phyloP scores from a whole-genome alignment of 2,329 filamentous ascomycete genomes.

The Elsinoe perseae region DNA sequence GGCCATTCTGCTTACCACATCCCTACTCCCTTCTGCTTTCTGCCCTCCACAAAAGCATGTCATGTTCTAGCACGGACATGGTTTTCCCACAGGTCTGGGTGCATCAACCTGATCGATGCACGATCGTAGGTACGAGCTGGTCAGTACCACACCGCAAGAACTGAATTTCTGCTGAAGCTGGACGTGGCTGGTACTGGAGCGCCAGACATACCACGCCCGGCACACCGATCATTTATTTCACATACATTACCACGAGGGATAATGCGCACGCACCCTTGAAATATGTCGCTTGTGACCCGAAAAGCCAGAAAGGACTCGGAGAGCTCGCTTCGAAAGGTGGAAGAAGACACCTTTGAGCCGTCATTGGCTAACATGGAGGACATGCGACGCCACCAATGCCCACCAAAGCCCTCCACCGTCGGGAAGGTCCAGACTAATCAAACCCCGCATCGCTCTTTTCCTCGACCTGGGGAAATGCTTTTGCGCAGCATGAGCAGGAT shows the following conservation, averaged over 20 bases:
- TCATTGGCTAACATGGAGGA: not conserved
- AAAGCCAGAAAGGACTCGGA: constrained; percentile 11
- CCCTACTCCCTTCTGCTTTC: not conserved
- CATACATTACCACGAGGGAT: not conserved
- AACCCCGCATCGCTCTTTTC: constrained; percentile 13
- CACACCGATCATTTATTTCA: not conserved
- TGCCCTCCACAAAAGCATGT: not conserved
- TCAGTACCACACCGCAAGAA: not conserved
- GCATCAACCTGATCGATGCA: constrained; percentile 6
- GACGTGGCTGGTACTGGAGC: constrained; percentile 2
- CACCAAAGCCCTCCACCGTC: not conserved
- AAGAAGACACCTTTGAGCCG: not conserved
- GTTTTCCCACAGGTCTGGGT: constrained; percentile 6
- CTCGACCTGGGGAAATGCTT: constrained; percentile 7
- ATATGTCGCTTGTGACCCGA: constrained; percentile 10
- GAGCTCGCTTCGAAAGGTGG: constrained; percentile 4
- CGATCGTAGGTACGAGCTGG: not conserved
- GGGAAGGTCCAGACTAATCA: constrained; percentile 8
- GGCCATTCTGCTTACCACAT: not conserved
- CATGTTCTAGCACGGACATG: constrained; percentile 1
- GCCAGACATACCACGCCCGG: not conserved
- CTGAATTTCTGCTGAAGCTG: not conserved
- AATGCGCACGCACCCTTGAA: not conserved
- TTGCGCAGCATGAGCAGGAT: not conserved
- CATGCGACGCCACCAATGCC: constrained; percentile 2